A percentile compares a stretch with the other conserved stretches of the same genome.
phyloP scores from a whole-genome alignment of 2,329 filamentous ascomycete genomes.

The Basipetospora sp. region DNA sequence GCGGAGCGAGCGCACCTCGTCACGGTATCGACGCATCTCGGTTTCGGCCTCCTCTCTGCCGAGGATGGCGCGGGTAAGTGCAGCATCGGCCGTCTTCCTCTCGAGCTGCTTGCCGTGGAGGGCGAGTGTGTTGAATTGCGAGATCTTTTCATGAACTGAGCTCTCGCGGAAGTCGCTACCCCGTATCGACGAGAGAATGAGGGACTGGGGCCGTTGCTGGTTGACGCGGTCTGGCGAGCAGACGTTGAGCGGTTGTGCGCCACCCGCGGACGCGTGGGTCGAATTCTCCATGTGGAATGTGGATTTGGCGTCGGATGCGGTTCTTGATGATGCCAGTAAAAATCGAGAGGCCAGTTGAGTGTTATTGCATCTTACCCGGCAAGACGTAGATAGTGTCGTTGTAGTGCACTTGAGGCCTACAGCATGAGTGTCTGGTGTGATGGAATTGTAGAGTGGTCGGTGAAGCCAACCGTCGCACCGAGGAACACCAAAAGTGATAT shows the following conservation, averaged over 20 bases:
- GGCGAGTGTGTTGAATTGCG: constrained; percentile 57
- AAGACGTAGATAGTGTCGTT: too few relatives aligned
- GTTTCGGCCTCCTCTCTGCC: constrained; percentile 57
- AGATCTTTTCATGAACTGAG: constrained; percentile 52
- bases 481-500: too few relatives aligned
- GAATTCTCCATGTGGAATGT: constrained; percentile 3
- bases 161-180: constrained; percentile 35
- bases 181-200: constrained; percentile 21
- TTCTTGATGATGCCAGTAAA: too few relatives aligned
- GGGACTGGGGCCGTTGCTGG: constrained; percentile 23
- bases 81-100: constrained; percentile 49
- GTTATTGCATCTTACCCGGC: too few relatives aligned
- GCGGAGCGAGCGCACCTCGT: constrained; percentile 42
- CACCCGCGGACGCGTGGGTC: not conserved
- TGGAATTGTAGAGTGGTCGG: too few relatives aligned
- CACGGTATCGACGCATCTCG: constrained; percentile 48
- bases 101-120: constrained; percentile 45
- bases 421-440: too few relatives aligned
- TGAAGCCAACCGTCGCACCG: too few relatives aligned
- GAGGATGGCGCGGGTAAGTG: constrained; percentile 50
- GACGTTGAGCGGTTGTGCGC: not conserved
- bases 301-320: too few relatives aligned
- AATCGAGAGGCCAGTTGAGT: too few relatives aligned
- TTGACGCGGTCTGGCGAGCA: constrained; percentile 50
- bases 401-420: too few relatives aligned